Evolutionary conservation across 2,329 filamentous ascomycete species (phyloP), one percentile per base, ranked within the genome.

Genomic region (Incumbomyces delicatus): DNA sequence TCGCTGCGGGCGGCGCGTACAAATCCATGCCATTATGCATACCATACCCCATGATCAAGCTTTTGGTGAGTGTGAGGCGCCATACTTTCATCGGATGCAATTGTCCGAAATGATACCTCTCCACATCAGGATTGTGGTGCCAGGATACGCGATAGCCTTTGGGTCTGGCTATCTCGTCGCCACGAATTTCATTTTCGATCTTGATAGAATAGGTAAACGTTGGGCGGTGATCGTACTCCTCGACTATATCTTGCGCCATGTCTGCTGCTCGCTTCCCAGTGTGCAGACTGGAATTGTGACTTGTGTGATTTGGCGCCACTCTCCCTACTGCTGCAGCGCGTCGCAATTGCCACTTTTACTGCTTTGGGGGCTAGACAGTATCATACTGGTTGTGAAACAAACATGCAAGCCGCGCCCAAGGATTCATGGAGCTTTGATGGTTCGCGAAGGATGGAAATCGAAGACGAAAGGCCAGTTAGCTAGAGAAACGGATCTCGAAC

Each of bases 51-150:
- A 94, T 83, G 53, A 98, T 87, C 39, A 98, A 78, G 59, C 92
- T 87, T 65, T 98, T 96, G 47, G 92, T 94, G 46, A 98, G 76
- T 13, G 89, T 95, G 53, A 98, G 72, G 31, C 92, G 86, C 90
- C 92, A 96, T 49, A 92, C 92, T 66, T 98, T 98, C 92, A 98
- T 98, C 16, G 92, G 92, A 71, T 98, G 92, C 8, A 87, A 89
- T 68, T 87, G 84, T 55, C 92, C 92, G 64, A 98, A 98, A 66
- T 98, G 92, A 66, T 96, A 90, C 62, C 85, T 85, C 69, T 98
- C 92, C 63, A 96, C 94, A 50, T 87, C 81, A 1, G 89, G 86
- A 60, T 95, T 95, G 68, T 88, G 87, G 65, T 98, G 92, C 67
- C 89, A 96, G 8, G 90, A 95, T 39, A 98, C 90, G 29, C 77